A percentile compares a stretch with the other conserved stretches of the same genome.
Conservation (phyloP, 495 filamentous ascomycete species). For the Penicillium macrosclerotiorum region DNA sequence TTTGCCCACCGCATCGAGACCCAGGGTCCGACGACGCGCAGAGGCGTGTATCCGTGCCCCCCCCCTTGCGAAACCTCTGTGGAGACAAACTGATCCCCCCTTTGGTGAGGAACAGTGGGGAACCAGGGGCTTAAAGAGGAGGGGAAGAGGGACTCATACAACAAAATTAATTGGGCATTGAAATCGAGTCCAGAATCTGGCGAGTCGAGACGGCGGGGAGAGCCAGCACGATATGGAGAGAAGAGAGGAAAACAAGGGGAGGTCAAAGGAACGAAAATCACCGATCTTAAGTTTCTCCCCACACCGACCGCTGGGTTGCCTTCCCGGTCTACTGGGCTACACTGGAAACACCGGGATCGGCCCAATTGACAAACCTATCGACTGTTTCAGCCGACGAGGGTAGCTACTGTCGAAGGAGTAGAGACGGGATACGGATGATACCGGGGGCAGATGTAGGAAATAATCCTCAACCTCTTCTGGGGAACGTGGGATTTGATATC, state of each 20-base stretch:
- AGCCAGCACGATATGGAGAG: no score
- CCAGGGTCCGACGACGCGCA: constrained; percentile 16
- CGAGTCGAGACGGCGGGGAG: no score
- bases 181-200: neutral
- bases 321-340: neutral
- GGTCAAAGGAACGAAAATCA: constrained; percentile 9
- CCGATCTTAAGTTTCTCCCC: constrained; percentile 11
- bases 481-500: no score
- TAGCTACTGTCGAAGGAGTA: no score
- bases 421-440: neutral
- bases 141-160: constrained; percentile 10
- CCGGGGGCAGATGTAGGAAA: neutral
- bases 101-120: constrained; percentile 20
- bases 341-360: neutral
- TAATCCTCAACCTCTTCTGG: no score
- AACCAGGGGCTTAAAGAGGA: constrained; percentile 6
- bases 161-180: neutral
- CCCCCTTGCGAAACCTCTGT: constrained; percentile 28
- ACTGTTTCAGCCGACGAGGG: constrained; percentile 11
- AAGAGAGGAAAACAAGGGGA: constrained; percentile 3
- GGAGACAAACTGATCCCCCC: constrained; percentile 16
- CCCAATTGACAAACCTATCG: constrained; percentile 3
- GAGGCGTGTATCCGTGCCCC: constrained; percentile 17
- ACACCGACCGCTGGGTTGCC: constrained; percentile 4
- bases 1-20: constrained; percentile 3